phyloP scores from a whole-genome alignment of 305 asterid genomes.

The Fraxinus ornus region DNA sequence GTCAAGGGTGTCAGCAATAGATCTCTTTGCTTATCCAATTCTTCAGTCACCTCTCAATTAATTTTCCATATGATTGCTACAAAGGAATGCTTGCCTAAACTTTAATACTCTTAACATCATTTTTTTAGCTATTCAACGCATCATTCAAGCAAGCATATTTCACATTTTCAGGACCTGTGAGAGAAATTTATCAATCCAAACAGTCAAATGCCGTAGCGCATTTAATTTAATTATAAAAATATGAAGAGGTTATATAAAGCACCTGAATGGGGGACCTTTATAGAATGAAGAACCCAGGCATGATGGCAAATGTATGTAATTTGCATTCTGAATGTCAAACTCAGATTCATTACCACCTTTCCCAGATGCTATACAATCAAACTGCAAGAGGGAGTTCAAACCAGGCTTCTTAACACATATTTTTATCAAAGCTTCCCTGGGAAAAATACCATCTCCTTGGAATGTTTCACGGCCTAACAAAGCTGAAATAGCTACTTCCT shows the following conservation, averaged over 20 bases:
- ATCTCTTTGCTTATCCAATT: background rate
- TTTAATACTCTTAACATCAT: background rate
- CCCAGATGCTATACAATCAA: conserved; percentile 65
- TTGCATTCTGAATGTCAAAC: conserved; percentile 50
- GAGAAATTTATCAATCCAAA: background rate
- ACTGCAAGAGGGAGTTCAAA: conserved; percentile 72
- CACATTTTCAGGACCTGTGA: background rate
- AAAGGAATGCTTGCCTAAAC: background rate
- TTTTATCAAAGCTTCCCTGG: conserved; percentile 65
- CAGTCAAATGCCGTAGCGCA: background rate
- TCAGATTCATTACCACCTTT: conserved; percentile 35
- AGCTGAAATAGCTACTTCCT: conserved; percentile 83
- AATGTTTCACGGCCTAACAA: conserved; percentile 45
- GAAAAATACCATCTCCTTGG: conserved; percentile 42
- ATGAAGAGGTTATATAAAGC: conserved; percentile 7
- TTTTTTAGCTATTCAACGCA: background rate
- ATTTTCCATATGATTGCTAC: background rate
- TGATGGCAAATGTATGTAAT: conserved; percentile 49
- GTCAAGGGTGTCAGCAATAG: background rate
- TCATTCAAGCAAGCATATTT: background rate
- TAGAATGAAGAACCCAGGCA: conserved; percentile 42
- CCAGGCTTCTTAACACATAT: conserved; percentile 80
- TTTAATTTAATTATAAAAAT: background rate
- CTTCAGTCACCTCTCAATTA: background rate
- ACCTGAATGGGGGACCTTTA: conserved; percentile 75